Evolutionary conservation across 805 yeast genomes (phyloP).

Genomic region (Candida ipomoeae): DNA sequence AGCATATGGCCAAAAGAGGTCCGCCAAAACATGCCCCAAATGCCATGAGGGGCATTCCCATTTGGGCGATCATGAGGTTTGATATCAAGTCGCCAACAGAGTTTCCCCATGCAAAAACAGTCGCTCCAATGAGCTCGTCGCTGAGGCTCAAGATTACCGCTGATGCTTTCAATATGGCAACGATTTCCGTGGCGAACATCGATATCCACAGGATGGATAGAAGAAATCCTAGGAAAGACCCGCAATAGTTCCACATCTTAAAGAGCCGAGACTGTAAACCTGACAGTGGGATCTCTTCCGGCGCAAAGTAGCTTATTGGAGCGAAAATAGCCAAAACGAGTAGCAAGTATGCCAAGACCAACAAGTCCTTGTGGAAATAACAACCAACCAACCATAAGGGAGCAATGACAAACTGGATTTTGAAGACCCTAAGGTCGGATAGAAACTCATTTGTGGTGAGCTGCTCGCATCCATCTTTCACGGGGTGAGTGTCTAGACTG

Average conservation of each 20-base stretch:
- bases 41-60: conserved; percentile 87
- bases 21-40: conserved; percentile 96
- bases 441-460: conserved; percentile 4
- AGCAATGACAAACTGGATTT: conserved; percentile 8
- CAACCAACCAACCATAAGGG: conserved; percentile 6
- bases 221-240: conserved; percentile 57
- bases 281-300: background rate
- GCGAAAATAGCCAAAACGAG: background rate
- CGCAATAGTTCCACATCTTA: conserved; percentile 17
- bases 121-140: conserved; percentile 79
- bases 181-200: conserved; percentile 63
- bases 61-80: conserved; percentile 69
- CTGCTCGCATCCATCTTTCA: background rate
- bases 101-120: conserved; percentile 88
- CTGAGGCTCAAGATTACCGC: conserved; percentile 59
- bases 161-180: conserved; percentile 56
- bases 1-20: conserved; percentile 76
- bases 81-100: conserved; percentile 88
- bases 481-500: background rate
- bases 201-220: conserved; percentile 68
- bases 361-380: conserved; percentile 3
- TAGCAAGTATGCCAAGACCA: background rate
- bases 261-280: background rate
- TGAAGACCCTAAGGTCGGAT: conserved; percentile 8
- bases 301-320: background rate